Conservation (phyloP, 108 stramenopile genomes). For the Chaetoceros tenuissimus region DNA sequence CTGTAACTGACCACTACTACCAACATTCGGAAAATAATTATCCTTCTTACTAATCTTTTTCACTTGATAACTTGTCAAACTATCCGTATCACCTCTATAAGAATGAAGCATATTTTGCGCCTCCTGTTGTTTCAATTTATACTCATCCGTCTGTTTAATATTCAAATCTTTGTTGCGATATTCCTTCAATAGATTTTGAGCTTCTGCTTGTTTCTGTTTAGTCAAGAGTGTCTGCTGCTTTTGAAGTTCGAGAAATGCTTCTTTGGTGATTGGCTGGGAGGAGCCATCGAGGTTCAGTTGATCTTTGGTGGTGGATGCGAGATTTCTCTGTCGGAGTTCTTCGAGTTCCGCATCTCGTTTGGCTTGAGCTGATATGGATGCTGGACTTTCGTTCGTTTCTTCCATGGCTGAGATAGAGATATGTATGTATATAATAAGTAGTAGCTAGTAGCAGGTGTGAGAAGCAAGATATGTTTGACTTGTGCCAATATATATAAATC, state of each 20-base stretch:
- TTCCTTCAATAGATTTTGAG: not conserved
- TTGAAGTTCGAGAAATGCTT: not conserved
- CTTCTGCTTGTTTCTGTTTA: not conserved
- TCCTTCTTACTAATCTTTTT: too few species aligned
- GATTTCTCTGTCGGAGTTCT: not conserved
- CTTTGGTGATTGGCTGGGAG: not conserved
- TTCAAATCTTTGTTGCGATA: not conserved
- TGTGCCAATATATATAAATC: not conserved
- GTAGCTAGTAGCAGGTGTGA: not conserved
- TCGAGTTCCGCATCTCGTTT: not conserved
- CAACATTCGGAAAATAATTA: too few species aligned
- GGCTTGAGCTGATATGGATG: not conserved
- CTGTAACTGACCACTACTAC: too few species aligned
- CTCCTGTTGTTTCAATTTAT: too few species aligned
- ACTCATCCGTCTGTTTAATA: not conserved
- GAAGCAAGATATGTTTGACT: not conserved
- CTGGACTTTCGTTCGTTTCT: not conserved
- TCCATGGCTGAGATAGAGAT: not conserved
- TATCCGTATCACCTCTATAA: too few species aligned
- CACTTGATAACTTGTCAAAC: too few species aligned
- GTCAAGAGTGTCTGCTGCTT: not conserved
- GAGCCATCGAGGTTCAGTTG: not conserved
- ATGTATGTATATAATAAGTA: not conserved
- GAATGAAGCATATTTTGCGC: too few species aligned
- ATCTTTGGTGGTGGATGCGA: not conserved